Evolutionary conservation across 768 basidiomycete species (phyloP).

Genomic region (Tulasnella sp.): DNA sequence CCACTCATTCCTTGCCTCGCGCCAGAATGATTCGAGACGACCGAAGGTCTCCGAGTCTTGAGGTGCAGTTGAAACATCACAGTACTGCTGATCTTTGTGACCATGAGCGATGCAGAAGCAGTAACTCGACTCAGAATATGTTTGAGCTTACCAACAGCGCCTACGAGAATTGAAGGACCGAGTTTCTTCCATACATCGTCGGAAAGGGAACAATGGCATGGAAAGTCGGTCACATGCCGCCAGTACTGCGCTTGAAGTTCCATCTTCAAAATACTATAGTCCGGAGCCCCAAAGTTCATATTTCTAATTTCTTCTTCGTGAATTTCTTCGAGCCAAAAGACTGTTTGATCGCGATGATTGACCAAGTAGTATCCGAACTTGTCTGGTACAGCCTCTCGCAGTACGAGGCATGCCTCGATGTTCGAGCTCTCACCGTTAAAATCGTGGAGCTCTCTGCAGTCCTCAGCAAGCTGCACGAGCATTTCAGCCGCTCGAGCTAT

Average conservation of each 20-base stretch:
- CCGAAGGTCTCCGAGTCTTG: background rate
- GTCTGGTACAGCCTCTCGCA: background rate
- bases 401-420: background rate
- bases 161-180: background rate
- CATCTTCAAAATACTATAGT: background rate
- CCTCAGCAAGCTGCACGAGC: background rate
- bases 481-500: background rate
- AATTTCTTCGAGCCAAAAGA: conserved; percentile 1
- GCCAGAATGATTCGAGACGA: background rate
- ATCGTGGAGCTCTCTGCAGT: background rate
- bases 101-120: background rate
- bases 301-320: background rate
- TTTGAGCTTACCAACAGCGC: background rate
- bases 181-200: background rate
- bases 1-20: background rate
- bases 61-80: background rate
- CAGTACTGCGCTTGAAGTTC: background rate
- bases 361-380: background rate
- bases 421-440: background rate
- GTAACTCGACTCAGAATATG: background rate
- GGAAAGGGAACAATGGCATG: background rate
- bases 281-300: background rate
- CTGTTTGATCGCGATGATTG: background rate
- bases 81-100: background rate
- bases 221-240: conserved; percentile 2